A percentile compares a stretch with the other conserved stretches of the same genome.
phyloP scores from a whole-genome alignment of 192 early-diverging fungal genomes.

The Backusella psychrophila region DNA sequence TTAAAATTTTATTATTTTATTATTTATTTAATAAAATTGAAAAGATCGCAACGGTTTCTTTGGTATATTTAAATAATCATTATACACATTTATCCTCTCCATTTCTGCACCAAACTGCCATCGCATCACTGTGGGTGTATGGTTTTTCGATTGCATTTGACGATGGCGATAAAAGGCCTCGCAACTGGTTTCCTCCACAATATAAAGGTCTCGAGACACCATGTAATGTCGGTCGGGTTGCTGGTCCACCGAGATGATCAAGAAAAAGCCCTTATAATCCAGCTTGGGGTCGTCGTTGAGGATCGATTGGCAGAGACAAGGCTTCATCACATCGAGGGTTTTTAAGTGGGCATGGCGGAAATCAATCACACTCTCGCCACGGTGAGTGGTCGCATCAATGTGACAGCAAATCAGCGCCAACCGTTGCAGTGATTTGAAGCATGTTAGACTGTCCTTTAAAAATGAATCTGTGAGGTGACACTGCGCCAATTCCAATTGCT shows the following conservation, averaged over 20 bases:
- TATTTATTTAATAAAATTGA: not conserved
- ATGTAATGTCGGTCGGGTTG: not conserved
- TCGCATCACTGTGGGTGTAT: not conserved
- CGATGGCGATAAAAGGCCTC: not conserved
- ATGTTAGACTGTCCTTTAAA: not conserved
- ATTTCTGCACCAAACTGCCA: not conserved
- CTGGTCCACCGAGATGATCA: not conserved
- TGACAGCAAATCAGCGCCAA: not conserved
- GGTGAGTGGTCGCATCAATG: not conserved
- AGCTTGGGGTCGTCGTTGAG: not conserved
- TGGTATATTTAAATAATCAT: not conserved
- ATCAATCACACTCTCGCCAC: not conserved
- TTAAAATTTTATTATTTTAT: not conserved
- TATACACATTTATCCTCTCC: not conserved
- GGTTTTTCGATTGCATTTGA: not conserved
- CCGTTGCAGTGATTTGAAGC: not conserved
- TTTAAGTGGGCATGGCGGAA: not conserved
- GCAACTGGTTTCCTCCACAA: not conserved
- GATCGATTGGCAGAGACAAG: not conserved
- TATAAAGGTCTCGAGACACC: not conserved
- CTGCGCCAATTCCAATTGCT: not conserved
- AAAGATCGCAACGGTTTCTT: not conserved
- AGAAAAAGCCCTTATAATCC: not conserved
- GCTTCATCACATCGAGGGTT: not conserved
- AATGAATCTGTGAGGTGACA: not conserved